Percentiles rank a stretch among this genome's conserved stretches.
Conservation (phyloP, 2,329 filamentous ascomycete genomes). For the Hymenoscyphus salicellus region DNA sequence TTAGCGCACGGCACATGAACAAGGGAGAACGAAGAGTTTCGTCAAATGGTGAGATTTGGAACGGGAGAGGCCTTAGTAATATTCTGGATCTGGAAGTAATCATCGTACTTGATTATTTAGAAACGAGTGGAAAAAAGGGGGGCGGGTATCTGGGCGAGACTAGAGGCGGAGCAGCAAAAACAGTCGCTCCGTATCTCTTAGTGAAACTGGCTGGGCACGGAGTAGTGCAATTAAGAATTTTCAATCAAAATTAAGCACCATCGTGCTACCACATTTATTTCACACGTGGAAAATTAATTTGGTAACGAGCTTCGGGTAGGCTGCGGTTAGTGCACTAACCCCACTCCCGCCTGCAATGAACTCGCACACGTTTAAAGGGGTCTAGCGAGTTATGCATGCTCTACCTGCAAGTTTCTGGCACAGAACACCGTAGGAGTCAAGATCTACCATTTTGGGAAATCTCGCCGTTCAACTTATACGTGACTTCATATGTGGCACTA, state of each 20-base stretch:
- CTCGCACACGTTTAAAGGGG: not conserved
- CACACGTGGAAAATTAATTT: no score
- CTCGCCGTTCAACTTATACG: not conserved
- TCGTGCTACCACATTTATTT: no score
- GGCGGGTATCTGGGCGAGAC: not conserved
- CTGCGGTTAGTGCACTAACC: no score
- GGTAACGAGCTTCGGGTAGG: no score
- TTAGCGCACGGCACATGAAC: not conserved
- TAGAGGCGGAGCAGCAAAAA: not conserved
- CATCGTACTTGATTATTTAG: not conserved
- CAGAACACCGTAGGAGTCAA: not conserved
- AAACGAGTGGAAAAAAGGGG: not conserved
- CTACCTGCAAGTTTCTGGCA: not conserved
- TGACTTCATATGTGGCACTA: not conserved
- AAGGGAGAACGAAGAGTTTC: not conserved
- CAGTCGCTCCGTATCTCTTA: not conserved
- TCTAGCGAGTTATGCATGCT: not conserved
- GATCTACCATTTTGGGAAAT: not conserved
- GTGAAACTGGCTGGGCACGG: no score
- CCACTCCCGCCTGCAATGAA: not conserved
- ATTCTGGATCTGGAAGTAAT: not conserved
- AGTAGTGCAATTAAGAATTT: no score
- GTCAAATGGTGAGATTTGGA: not conserved
- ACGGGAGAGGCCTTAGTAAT: not conserved
- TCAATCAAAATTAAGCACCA: no score